phyloP scores from a whole-genome alignment of 148 eudicot species.

The Camellia granthamiana region DNA sequence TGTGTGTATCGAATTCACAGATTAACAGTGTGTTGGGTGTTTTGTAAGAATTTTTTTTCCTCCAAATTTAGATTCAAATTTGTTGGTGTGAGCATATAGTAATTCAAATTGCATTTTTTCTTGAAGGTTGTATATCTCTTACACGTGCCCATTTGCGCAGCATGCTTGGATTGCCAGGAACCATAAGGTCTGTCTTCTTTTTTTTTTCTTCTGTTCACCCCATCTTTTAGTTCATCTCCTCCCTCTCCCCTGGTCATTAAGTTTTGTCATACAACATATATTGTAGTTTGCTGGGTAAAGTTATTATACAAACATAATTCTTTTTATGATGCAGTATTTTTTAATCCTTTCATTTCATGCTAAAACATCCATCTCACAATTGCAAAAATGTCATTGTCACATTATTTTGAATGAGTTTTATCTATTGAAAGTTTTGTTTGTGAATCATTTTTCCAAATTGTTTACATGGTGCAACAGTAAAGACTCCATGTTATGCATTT shows the following conservation, averaged over 20 bases:
- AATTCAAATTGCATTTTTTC: neutral
- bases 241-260: neutral
- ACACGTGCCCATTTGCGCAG: slow-evolving; percentile 68
- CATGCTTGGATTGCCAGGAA: slow-evolving; percentile 70
- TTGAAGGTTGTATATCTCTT: slow-evolving; percentile 53
- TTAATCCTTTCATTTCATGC: neutral
- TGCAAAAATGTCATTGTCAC: too few species aligned
- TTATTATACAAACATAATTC: too few species aligned
- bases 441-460: too few species aligned
- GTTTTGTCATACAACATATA: neutral
- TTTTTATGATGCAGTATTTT: neutral
- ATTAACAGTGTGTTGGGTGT: neutral
- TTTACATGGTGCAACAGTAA: neutral
- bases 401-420: too few species aligned
- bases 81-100: neutral
- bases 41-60: neutral
- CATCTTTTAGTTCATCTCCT: neutral
- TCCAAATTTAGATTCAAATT: neutral
- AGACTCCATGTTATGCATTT: too few species aligned
- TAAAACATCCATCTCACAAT: too few species aligned
- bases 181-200: slow-evolving; percentile 43
- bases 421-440: too few species aligned
- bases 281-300: too few species aligned
- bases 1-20: neutral
- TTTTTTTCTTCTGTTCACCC: neutral